Conservation (phyloP, 768 basidiomycete species). For the Tricholomella constricta region DNA sequence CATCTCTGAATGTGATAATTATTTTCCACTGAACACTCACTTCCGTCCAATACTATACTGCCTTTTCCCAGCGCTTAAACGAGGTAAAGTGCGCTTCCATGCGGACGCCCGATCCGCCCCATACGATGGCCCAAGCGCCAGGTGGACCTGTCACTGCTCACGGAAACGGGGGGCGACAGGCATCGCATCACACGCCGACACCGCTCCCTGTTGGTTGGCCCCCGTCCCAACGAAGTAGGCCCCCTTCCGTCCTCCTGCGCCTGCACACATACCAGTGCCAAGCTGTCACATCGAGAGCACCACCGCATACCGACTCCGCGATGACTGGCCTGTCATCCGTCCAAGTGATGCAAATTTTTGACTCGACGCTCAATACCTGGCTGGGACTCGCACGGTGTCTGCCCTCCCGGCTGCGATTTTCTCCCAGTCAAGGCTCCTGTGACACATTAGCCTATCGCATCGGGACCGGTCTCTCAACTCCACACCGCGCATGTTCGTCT, state of each 20-base stretch:
- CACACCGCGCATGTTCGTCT: neutral
- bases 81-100: neutral
- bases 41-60: neutral
- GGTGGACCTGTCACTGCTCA: neutral
- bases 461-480: neutral
- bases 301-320: too few species aligned
- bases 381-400: too few species aligned
- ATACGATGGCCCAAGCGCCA: neutral
- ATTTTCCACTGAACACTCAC: neutral
- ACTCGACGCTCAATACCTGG: too few species aligned
- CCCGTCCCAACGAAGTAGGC: neutral
- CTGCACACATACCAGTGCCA: too few species aligned
- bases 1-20: neutral
- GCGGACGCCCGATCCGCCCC: neutral
- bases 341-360: too few species aligned
- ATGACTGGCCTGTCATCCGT: too few species aligned
- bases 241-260: neutral
- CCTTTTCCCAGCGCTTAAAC: neutral
- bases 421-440: neutral
- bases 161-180: neutral
- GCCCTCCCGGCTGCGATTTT: neutral
- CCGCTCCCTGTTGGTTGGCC: neutral
- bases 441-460: conserved; percentile 5
- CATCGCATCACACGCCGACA: neutral
- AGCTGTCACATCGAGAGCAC: neutral